phyloP scores from a whole-genome alignment of 164 flowering plant species.

The Kalanchoe fedtschenkoi region DNA sequence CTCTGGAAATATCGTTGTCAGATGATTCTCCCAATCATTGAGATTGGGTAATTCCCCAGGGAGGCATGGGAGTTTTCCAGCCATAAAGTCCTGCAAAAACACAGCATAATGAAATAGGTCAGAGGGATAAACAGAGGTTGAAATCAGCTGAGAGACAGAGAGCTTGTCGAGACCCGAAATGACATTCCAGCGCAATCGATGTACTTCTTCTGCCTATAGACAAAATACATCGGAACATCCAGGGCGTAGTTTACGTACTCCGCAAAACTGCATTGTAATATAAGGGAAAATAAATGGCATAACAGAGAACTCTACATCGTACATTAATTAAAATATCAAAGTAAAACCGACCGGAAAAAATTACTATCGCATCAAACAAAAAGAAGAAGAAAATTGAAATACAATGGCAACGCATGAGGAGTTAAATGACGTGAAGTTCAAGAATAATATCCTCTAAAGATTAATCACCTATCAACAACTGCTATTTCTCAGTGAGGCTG shows the following conservation, averaged over 20 bases:
- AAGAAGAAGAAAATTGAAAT: too few relatives aligned
- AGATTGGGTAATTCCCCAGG: slow-evolving; percentile 89
- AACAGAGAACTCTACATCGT: not conserved
- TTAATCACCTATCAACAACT: not conserved
- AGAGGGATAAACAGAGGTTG: not conserved
- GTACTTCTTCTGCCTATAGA: slow-evolving; percentile 83
- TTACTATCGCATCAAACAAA: too few relatives aligned
- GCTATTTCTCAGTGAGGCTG: not conserved
- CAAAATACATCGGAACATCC: slow-evolving; percentile 98
- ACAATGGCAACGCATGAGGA: too few relatives aligned
- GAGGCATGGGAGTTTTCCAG: slow-evolving; percentile 73
- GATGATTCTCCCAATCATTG: slow-evolving; percentile 94
- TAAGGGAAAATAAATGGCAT: not conserved
- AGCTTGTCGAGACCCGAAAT: slow-evolving; percentile 61
- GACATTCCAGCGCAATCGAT: slow-evolving; percentile 88
- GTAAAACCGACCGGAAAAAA: too few relatives aligned
- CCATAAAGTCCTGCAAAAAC: slow-evolving; percentile 77
- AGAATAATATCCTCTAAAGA: not conserved
- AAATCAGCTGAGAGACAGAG: slow-evolving; percentile 7
- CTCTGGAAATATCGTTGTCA: slow-evolving; percentile 98
- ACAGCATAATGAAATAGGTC: slow-evolving; percentile 6
- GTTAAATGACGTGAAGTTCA: too few relatives aligned
- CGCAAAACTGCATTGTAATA: slow-evolving; percentile 70
- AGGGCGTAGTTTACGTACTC: slow-evolving; percentile 95
- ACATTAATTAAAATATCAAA: not conserved